Evolutionary conservation across 495 filamentous ascomycete species (phyloP), one percentile per base, ranked within the genome.

Genomic region (Gamarada debralockiae): DNA sequence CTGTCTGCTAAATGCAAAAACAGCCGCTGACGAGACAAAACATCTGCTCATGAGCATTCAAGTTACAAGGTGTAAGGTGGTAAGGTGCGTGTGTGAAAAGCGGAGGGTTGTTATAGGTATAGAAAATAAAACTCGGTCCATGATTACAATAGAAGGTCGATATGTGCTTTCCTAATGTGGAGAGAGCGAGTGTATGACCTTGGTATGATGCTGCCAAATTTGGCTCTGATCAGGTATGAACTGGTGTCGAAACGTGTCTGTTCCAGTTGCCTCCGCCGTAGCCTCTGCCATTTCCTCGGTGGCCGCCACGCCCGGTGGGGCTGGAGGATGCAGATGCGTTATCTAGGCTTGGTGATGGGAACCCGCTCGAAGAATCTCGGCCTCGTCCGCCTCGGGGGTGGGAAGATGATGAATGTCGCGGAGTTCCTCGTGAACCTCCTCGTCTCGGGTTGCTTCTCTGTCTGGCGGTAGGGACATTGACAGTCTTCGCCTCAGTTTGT

Each of bases 381-480:
- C 40, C 48, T 55, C 56, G 43, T 10, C 62, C 56, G 34, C 55
- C 58, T 43, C 62, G 34, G 5, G 47, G 34, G 34, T 68, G 63
- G 7, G 57, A 57, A 0, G 56, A 58, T 5, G 66, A 60, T 24
- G 49, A 15, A 33, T 67, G 64, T 25, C 65, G 65, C 15, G 59
- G 50, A 6, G 65, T 55, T 9, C 66, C 61, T 20, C 52, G 61
- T 6, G 69, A 58, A 1, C 70, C 68, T 20, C 57, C 59, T 33
- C 73, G 70, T 25, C 76, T 73, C 2, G 75, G 72, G 47, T 75
- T 78, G 63, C 73, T 78, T 33, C 62, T 65, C 0, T 74, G 65
- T 22, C 65, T 10, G 13, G 66, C 55, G 34, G 67, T 67, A 0
- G 70, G 67, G 34, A 76, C 51, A 2, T 62, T 63, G 42, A 76